A percentile compares a stretch with the other conserved stretches of the same genome.
These are phyloP conservation scores for Xylariaceae sp. DNA, from an alignment of 2,329 filamentous ascomycete species.

Conservation along the genomic window DNA sequence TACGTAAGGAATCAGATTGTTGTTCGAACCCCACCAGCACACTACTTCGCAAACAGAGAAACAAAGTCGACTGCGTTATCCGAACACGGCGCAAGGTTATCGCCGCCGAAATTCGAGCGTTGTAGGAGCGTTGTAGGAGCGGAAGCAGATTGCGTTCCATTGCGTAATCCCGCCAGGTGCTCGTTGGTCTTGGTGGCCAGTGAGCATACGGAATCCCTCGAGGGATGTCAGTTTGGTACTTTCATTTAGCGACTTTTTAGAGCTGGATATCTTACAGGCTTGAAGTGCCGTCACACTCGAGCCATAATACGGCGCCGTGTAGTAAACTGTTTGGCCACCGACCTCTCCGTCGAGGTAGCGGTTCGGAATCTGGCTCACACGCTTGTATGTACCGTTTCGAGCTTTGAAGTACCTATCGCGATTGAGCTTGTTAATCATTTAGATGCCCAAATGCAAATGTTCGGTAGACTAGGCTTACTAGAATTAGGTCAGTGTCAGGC, in stretches of 20 bases:
- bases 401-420: conserved; percentile 23
- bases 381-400: conserved; percentile 19
- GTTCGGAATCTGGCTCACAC: conserved; percentile 18
- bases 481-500: conserved; percentile 1
- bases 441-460: background rate
- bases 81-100: conserved; percentile 34
- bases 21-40: conserved; percentile 15
- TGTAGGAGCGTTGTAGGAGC: conserved; percentile 38
- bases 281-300: conserved; percentile 32
- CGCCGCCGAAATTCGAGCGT: conserved; percentile 37
- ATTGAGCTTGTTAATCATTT: background rate
- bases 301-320: conserved; percentile 29
- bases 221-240: conserved; percentile 37
- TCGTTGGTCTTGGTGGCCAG: conserved; percentile 32
- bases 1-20: conserved; percentile 17
- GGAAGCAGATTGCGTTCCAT: conserved; percentile 36
- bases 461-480: background rate
- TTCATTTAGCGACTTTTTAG: background rate
- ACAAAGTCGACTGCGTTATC: conserved; percentile 41
- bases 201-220: conserved; percentile 40
- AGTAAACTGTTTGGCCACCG: conserved; percentile 30
- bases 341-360: conserved; percentile 15
- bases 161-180: conserved; percentile 23
- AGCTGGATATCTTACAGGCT: conserved; percentile 41
- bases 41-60: conserved; percentile 33